Conservation (phyloP, 2,329 filamentous ascomycete genomes). For the Xylaria digitata region DNA sequence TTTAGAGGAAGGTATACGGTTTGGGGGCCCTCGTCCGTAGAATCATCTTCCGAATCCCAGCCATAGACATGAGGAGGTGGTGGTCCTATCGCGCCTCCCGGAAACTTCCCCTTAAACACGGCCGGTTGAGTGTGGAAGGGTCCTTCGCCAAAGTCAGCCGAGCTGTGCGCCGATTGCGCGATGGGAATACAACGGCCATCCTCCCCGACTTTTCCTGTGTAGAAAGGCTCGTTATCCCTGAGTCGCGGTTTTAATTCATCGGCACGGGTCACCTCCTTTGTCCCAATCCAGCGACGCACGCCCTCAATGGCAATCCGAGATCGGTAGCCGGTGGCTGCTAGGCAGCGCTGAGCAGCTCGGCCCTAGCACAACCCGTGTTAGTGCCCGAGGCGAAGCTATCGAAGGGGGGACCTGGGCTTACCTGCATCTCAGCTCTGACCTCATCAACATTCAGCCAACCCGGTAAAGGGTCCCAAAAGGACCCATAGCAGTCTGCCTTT, state of each 20-base stretch:
- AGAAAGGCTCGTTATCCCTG: slow-evolving; percentile 9
- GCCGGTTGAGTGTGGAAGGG: too few relatives aligned
- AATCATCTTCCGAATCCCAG: neutral
- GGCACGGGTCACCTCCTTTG: slow-evolving; percentile 12
- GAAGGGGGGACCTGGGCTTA: slow-evolving; percentile 18
- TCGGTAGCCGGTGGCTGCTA: slow-evolving; percentile 35
- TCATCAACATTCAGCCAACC: slow-evolving; percentile 40
- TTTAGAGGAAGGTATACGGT: neutral
- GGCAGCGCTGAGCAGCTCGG: slow-evolving; percentile 36
- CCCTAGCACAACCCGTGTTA: slow-evolving; percentile 26
- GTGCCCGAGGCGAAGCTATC: neutral
- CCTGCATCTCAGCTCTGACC: slow-evolving; percentile 40
- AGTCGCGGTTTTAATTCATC: slow-evolving; percentile 24
- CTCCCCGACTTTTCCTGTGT: slow-evolving; percentile 4
- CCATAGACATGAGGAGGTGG: neutral
- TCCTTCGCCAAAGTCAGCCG: neutral
- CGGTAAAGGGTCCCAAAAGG: slow-evolving; percentile 32
- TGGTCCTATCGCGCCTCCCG: neutral
- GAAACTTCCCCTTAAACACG: neutral
- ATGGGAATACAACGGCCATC: slow-evolving; percentile 23
- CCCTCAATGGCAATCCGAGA: slow-evolving; percentile 38
- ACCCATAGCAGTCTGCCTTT: neutral
- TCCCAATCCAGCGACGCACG: slow-evolving; percentile 28
- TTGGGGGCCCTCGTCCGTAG: neutral
- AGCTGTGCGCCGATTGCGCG: neutral